Evolutionary conservation across 345 rosid genomes (phyloP).

Genomic region (Microcos paniculata): DNA sequence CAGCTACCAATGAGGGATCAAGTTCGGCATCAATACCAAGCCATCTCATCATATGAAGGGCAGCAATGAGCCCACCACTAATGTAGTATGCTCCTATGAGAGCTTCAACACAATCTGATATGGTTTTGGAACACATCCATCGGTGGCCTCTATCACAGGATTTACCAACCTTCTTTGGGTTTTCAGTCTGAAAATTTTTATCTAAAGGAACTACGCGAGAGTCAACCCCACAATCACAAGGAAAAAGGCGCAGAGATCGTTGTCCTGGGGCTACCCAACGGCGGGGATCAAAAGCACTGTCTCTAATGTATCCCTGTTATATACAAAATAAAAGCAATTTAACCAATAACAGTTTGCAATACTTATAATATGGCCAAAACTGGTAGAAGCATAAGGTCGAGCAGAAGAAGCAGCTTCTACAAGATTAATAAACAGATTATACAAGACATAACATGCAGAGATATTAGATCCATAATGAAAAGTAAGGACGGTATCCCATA

Average conservation of each 20-base stretch:
- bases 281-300: conserved; percentile 78
- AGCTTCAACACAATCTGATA: conserved; percentile 88
- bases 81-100: conserved; percentile 77
- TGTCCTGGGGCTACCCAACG: conserved; percentile 97
- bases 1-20: conserved; percentile 37
- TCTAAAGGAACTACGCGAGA: conserved; percentile 73
- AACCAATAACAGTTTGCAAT: not conserved
- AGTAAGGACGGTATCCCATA: not conserved
- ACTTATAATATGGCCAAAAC: not conserved
- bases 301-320: conserved; percentile 71
- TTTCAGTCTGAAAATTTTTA: conserved; percentile 48
- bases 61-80: conserved; percentile 63
- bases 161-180: conserved; percentile 53
- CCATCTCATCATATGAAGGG: conserved; percentile 78
- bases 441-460: not conserved
- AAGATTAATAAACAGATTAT: not conserved
- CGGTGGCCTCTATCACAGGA: conserved; percentile 80
- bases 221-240: conserved; percentile 68
- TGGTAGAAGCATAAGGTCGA: not conserved
- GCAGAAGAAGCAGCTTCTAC: not conserved
- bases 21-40: conserved; percentile 60
- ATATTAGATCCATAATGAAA: not conserved
- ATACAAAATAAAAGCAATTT: conserved; percentile 16
- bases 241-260: conserved; percentile 38
- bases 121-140: conserved; percentile 81